phyloP scores from a whole-genome alignment of 129 eudicot species.

The Chrysanthemum makinoi region DNA sequence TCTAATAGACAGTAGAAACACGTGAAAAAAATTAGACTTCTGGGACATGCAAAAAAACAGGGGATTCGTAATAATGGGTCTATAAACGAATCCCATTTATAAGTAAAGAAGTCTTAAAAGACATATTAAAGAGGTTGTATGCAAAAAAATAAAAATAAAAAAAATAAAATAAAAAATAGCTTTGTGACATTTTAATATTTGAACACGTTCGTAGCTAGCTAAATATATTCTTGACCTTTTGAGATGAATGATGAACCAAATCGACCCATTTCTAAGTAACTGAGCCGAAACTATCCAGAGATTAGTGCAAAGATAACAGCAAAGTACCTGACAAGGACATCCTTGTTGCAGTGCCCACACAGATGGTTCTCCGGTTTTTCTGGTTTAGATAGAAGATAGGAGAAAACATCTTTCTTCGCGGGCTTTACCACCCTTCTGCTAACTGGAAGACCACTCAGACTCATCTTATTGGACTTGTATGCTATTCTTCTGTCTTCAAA shows the following conservation, averaged over 20 bases:
- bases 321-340: constrained; percentile 72
- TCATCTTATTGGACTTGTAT: constrained; percentile 50
- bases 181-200: background rate
- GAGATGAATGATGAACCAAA: constrained; percentile 11
- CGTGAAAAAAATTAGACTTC: background rate
- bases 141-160: too few species aligned
- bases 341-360: constrained; percentile 84
- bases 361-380: constrained; percentile 52
- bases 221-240: constrained; percentile 5
- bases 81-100: too few species aligned
- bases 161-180: too few species aligned
- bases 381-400: constrained; percentile 76
- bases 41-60: constrained; percentile 1
- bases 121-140: too few species aligned
- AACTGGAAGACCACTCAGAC: constrained; percentile 33
- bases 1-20: background rate
- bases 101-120: too few species aligned
- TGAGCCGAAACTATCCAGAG: background rate
- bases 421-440: constrained; percentile 32
- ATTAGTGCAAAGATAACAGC: background rate
- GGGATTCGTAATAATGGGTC: background rate
- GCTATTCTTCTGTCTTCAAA: constrained; percentile 81
- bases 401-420: constrained; percentile 48
- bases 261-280: background rate
- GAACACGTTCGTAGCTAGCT: background rate